phyloP scores from a whole-genome alignment of 164 flowering plant genomes.

The Piper longum region DNA sequence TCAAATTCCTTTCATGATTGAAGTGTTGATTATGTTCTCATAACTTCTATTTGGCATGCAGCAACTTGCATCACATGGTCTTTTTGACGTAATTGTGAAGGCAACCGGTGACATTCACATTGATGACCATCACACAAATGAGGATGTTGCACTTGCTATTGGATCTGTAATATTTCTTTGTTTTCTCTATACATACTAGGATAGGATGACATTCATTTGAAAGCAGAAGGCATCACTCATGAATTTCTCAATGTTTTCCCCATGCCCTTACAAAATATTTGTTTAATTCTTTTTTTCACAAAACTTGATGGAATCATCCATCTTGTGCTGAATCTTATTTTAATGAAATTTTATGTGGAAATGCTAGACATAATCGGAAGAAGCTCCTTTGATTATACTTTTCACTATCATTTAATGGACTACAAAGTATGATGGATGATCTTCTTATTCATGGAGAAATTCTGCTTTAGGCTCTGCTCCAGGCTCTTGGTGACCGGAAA shows the following conservation, averaged over 20 bases:
- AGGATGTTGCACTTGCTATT: conserved; percentile 96
- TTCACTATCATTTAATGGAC: neutral
- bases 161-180: conserved; percentile 50
- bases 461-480: conserved; percentile 48
- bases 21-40: neutral
- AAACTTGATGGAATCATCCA: no score
- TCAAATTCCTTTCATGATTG: neutral
- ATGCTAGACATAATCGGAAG: no score
- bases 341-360: no score
- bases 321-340: no score
- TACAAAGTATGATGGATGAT: neutral
- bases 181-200: neutral
- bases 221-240: no score
- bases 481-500: conserved; percentile 89
- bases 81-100: conserved; percentile 80
- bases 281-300: no score
- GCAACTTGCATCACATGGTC: conserved; percentile 99
- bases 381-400: no score
- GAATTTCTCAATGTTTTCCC: no score
- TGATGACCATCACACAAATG: conserved; percentile 97
- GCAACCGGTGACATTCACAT: conserved; percentile 89
- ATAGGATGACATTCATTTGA: neutral
- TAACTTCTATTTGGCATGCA: conserved; percentile 12
- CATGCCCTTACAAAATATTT: no score
- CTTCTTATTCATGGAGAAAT: neutral